Conservation (phyloP, 495 filamentous ascomycete species). For the Penicillium coprophilum region DNA sequence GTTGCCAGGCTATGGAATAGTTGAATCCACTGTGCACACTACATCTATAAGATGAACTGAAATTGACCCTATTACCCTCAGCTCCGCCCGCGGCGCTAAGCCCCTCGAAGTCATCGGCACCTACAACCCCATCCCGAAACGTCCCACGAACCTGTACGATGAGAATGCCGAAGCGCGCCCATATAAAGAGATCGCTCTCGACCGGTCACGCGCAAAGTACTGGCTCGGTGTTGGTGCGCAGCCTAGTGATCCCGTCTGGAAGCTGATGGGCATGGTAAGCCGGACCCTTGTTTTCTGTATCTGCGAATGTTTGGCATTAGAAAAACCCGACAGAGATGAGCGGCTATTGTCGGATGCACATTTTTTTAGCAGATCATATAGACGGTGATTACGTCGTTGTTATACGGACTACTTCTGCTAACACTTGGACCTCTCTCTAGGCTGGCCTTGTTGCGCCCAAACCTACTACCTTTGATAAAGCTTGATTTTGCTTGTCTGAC, state of each 20-base stretch:
- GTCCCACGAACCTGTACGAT: constrained; percentile 60
- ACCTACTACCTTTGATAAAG: constrained; percentile 29
- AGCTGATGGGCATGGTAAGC: constrained; percentile 80
- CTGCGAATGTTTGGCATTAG: not conserved
- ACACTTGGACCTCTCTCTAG: constrained; percentile 13
- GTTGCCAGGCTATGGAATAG: not conserved
- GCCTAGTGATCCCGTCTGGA: constrained; percentile 84
- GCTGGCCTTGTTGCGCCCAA: constrained; percentile 36
- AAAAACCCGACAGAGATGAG: not conserved
- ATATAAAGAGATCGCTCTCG: constrained; percentile 88
- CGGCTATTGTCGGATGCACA: not conserved
- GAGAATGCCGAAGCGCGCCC: constrained; percentile 57
- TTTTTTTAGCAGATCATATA: not conserved
- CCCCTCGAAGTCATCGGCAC: constrained; percentile 95
- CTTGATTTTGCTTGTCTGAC: constrained; percentile 12
- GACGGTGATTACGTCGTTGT: not conserved
- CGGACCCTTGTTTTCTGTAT: not conserved
- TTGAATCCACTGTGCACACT: not conserved
- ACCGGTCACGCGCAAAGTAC: constrained; percentile 78
- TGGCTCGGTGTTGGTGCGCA: constrained; percentile 97
- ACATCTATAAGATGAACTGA: not conserved
- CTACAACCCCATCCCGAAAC: constrained; percentile 83
- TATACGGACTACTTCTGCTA: constrained; percentile 2
- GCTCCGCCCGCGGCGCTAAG: constrained; percentile 73
- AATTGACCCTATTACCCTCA: constrained; percentile 17